Base-by-base conservation (phyloP, 177 flowering plant species). In the Vitis hybrid region DNA sequence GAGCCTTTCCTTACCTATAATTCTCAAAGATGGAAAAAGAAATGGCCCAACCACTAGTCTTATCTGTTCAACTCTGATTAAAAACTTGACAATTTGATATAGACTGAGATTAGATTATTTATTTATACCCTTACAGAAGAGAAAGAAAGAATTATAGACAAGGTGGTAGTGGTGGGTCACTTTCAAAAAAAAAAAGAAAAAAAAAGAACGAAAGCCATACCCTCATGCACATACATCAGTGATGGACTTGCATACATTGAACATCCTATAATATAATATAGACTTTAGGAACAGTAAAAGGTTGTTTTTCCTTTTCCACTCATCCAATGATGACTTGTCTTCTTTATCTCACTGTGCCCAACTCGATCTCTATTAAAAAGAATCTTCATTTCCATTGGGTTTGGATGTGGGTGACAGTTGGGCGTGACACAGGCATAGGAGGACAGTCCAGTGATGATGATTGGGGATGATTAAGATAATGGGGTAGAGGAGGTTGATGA, bases 41-140 rank as follows among this genome's bases (percentile, higher is more conserved):
- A 40, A 59, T 50, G 73, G 64, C 76, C 62, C 76, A 65, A 65
- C 81, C 11, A 75, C 69, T 69, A 69, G 68, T 64, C 76, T 75
- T 79, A 75, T 79, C 78, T 69, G 52, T 62, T 10, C 19, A 70
- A 52, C 67, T 60, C 19, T 60, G 73, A 75, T 72, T 60, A 30
- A 71, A 34, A 60, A 57, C 21, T 52, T 57, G 23, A 17, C 34
- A 52, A 74, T 66, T 45, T 67, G 64, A 69, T 59, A 59, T 69
- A 68, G 74, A 75, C 71, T 70, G 75, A 69, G 65, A 78, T 59
- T 15, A 65, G 58, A 66, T 34, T 57, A 40, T 40, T 40, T 40
- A 40, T 40, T 40, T 40, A 40, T 40, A 40, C 5, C 45, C 45
- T 6, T 40, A 40, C 45, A 54, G n/a, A 59, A 51, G 23, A 73